Conservation (phyloP, 768 basidiomycete genomes). For the Auriscalpium orientale region DNA sequence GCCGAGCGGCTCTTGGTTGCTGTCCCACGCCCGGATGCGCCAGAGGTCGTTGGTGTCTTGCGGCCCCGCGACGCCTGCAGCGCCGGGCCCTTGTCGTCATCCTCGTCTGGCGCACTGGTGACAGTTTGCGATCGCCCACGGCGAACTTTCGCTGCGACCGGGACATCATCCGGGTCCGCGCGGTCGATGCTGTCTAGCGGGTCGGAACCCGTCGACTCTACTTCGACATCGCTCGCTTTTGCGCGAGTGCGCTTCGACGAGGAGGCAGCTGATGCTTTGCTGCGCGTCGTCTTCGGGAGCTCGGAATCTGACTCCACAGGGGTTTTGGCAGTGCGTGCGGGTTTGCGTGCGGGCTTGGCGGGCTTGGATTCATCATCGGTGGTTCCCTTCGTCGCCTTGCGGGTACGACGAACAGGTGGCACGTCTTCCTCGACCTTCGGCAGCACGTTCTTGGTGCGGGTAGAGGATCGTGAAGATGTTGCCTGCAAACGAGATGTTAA, state of each 20-base stretch:
- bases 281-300: conserved; percentile 12
- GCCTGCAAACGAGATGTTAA: no score
- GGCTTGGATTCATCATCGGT: conserved; percentile 6
- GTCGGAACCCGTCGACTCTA: conserved; percentile 7
- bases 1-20: conserved; percentile 4
- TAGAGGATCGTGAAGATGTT: neutral
- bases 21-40: conserved; percentile 6
- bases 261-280: conserved; percentile 7
- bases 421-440: conserved; percentile 4
- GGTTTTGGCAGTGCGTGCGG: neutral
- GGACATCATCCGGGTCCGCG: conserved; percentile 7
- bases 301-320: conserved; percentile 1
- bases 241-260: conserved; percentile 15
- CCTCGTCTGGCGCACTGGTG: conserved; percentile 1
- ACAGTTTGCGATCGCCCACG: conserved; percentile 6
- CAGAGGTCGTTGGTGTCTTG: conserved; percentile 12
- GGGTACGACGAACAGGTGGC: conserved; percentile 18
- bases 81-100: neutral
- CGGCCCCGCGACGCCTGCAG: conserved; percentile 13
- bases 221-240: conserved; percentile 13
- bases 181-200: conserved; percentile 1
- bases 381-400: conserved; percentile 17
- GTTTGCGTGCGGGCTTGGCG: neutral
- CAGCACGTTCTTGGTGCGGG: conserved; percentile 3
- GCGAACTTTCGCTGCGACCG: neutral